Evolutionary conservation across 148 eudicot genomes (phyloP), one percentile per base, ranked within the genome.

Genomic region (Rhododendron mucronatum): DNA sequence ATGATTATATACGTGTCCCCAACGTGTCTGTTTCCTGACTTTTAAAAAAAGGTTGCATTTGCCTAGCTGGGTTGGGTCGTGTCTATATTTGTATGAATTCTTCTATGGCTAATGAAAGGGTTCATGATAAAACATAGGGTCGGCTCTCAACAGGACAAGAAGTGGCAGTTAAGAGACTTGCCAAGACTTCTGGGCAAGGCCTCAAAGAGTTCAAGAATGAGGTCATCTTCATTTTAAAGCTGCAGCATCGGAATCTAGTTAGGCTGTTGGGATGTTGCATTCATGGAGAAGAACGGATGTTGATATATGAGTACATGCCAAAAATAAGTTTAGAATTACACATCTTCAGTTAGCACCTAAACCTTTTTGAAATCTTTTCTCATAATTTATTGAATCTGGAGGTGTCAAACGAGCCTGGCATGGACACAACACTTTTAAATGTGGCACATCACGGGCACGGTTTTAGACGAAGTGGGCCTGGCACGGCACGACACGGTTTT

Each of bases 161-260:
- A 78, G 85, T 91, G 35, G 93, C 93, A 18, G 91, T 91, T 11
- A 91, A 91, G 86, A 87, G 93, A 83, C 88, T 91, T 35, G 90
- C 90, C 76, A 53, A 83, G 81, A 83, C 78, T 73, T 92, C 93
- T 0, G 88, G 88, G 15, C 93, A 92, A 89, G 93, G 93, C 75
- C 47, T 89, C 14, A 57, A 88, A 21, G 92, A 92, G 73, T 92
- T 92, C 28, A 90, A 86, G 84, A 92, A 90, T 45, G 93, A 92
- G 79, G 90, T 90, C 21, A 61, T 84, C 48, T 41, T 92, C 87
- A 89, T 92, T 75, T 85, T 90, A 1, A 90, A 90, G 59, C 92
- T 92, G 35, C 93, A 92, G 73, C 93, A 92, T 59, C 83, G 91
- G 47, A 92, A 92, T 84, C 87, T 92, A 53, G 92, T 90, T 44